phyloP scores from a whole-genome alignment of 306 rosid genomes.

The Echinosophora koreensis region DNA sequence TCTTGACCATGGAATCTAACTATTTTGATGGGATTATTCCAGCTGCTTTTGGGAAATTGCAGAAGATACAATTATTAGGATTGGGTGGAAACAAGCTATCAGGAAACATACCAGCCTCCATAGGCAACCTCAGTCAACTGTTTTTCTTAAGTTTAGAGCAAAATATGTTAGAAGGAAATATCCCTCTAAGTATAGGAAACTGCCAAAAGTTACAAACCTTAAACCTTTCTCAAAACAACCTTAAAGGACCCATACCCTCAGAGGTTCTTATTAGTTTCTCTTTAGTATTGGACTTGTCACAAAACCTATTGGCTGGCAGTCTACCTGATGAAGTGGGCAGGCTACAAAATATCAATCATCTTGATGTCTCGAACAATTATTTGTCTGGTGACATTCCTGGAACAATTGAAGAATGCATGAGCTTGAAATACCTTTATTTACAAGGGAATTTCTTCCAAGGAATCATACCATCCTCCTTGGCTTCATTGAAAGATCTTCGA shows the following conservation, averaged over 20 bases:
- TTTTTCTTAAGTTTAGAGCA: not conserved
- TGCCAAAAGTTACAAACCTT: not conserved
- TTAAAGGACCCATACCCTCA: conserved; percentile 38
- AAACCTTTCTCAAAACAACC: not conserved
- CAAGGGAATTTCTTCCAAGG: conserved; percentile 47
- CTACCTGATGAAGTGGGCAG: conserved; percentile 38
- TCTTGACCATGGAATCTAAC: not conserved
- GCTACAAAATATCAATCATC: not conserved
- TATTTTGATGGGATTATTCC: conserved; percentile 28
- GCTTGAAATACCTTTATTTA: conserved; percentile 39
- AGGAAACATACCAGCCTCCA: conserved; percentile 10
- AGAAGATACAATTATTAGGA: not conserved
- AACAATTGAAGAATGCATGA: conserved; percentile 40
- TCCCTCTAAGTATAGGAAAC: conserved; percentile 28
- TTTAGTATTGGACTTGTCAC: conserved; percentile 37
- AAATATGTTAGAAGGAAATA: conserved; percentile 40
- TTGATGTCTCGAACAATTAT: conserved; percentile 40
- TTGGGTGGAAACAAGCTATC: conserved; percentile 3
- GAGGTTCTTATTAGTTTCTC: conserved; percentile 12
- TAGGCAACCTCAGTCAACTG: conserved; percentile 42
- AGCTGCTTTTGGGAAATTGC: conserved; percentile 16
- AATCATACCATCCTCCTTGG: conserved; percentile 38
- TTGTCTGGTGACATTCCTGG: conserved; percentile 48
- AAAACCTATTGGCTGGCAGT: conserved; percentile 24
- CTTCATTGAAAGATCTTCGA: conserved; percentile 36